Evolutionary conservation across 139 green algal species (phyloP).

Genomic region (Chlamydomonas incerta): DNA sequence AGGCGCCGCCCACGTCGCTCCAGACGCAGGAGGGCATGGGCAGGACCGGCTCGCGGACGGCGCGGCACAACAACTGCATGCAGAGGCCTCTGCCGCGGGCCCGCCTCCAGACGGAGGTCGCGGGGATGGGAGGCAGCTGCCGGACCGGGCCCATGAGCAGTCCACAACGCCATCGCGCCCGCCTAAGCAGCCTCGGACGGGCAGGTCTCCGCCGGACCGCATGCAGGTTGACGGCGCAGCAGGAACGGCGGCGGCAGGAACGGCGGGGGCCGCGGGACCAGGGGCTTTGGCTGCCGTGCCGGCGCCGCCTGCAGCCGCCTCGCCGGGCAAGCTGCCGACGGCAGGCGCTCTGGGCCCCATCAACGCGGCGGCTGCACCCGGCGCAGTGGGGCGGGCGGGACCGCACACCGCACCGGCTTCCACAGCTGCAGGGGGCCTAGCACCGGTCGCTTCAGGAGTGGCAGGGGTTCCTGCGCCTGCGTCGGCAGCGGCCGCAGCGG

Average conservation of each 20-base stretch:
- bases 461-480: not conserved
- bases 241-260: not conserved
- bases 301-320: no score
- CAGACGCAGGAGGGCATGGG: no score
- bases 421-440: not conserved
- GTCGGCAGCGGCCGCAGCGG: not conserved
- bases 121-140: no score
- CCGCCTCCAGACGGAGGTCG: not conserved
- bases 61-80: no score
- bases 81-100: not conserved
- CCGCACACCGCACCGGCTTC: not conserved
- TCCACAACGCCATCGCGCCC: slow-evolving; percentile 10
- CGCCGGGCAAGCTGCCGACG: no score
- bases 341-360: not conserved
- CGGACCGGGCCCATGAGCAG: no score
- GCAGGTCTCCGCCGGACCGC: not conserved
- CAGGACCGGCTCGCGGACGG: no score
- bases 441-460: not conserved
- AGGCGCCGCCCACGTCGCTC: no score
- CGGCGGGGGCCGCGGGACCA: not conserved
- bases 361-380: not conserved
- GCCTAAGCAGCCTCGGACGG: slow-evolving; percentile 1
- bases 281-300: not conserved
- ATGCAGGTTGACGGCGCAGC: not conserved
- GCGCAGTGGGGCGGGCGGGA: no score